phyloP scores from a whole-genome alignment of 495 filamentous ascomycete species.

The Aspergillus baeticus region DNA sequence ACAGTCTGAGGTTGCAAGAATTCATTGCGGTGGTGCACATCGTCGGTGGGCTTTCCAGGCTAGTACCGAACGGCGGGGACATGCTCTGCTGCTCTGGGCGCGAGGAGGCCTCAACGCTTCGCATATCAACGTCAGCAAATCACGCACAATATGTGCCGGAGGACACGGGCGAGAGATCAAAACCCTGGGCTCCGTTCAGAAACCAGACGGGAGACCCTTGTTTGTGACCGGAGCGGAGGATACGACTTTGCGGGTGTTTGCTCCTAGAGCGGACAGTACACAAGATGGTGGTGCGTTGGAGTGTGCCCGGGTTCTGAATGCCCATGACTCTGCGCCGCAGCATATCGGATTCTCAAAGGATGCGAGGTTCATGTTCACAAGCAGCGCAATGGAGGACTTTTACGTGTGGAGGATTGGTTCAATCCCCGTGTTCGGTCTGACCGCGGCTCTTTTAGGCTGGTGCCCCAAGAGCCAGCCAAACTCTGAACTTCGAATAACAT shows the following conservation, averaged over 20 bases:
- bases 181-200: constrained; percentile 55
- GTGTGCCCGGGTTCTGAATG: constrained; percentile 63
- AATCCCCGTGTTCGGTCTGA: constrained; percentile 53
- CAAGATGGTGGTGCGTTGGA: constrained; percentile 33
- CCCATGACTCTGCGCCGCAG: constrained; percentile 82
- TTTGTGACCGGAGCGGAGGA: constrained; percentile 90
- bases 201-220: constrained; percentile 17
- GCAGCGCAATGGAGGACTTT: constrained; percentile 84
- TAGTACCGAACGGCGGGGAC: constrained; percentile 20
- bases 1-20: constrained; percentile 60
- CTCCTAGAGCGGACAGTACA: constrained; percentile 12
- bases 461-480: constrained; percentile 57
- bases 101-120: constrained; percentile 42
- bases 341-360: constrained; percentile 68
- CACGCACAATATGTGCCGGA: constrained; percentile 60
- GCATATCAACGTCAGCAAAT: constrained; percentile 45
- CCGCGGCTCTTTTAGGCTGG: constrained; percentile 61
- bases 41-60: constrained; percentile 63
- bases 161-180: constrained; percentile 90
- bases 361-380: constrained; percentile 73
- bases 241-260: constrained; percentile 69
- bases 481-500: constrained; percentile 74
- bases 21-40: constrained; percentile 83
- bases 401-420: constrained; percentile 71
- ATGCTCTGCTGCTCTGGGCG: constrained; percentile 52